Evolutionary conservation across 2,329 filamentous ascomycete genomes (phyloP), one percentile per base, ranked within the genome.

Genomic region (Paracamarosporium sp.): DNA sequence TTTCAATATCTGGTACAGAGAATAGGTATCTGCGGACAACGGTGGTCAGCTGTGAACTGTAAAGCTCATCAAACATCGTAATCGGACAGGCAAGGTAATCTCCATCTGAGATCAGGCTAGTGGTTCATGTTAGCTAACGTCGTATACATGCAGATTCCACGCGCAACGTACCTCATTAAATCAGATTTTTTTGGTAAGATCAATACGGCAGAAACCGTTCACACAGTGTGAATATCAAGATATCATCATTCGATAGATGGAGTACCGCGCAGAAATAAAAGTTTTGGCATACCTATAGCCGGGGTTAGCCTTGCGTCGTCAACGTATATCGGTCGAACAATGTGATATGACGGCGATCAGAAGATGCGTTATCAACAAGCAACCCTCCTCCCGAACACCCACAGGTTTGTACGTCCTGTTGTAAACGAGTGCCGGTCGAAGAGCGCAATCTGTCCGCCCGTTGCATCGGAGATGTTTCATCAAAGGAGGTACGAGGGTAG

Each of bases 351-450:
- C 58, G 70, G 64, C 67, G 68, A 81, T 88, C 86, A 88, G 86
- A 76, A 85, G 84, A 88, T 86, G 86, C 87, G 78, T 81, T 87
- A 82, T 88, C 86, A 88, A 88, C 86, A 88, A 87, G 83, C 83
- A 83, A 78, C 75, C 81, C 82, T 79, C 70, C 75, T 72, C 70
- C 71, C 76, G 69, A 76, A 76, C 82, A 83, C 75, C 83, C 82
- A 82, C 85, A 84, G 80, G 84, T 86, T 88, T 88, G 86, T 88
- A 88, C 83, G 84, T 48, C 79, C 80, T 80, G 78, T 78, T 84
- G 80, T 82, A 70, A 66, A 77, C 76, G 82, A 80, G 79, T 82
- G 81, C 72, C 73, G 73, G 76, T 72, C 72, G 66, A 79, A 74
- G 79, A 79, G 81, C 79, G 83, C 80, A 71, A 79, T 88, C 82